Conservation (phyloP, 768 basidiomycete genomes). For the Hemileccinum impolitum region DNA sequence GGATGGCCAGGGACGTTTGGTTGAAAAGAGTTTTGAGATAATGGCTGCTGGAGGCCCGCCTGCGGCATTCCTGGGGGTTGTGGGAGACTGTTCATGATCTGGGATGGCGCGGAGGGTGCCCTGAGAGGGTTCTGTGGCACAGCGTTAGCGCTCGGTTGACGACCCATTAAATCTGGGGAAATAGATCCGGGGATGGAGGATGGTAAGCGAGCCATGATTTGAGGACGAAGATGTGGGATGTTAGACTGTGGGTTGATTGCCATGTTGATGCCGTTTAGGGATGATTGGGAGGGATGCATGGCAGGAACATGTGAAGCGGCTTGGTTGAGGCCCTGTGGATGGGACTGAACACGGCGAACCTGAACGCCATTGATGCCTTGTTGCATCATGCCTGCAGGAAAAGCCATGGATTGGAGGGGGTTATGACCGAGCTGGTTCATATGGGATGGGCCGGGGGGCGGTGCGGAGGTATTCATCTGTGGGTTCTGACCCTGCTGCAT, state of each 20-base stretch:
- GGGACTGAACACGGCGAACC: conserved; percentile 56
- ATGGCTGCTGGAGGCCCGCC: conserved; percentile 25
- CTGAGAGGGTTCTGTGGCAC: conserved; percentile 45
- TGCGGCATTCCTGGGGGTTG: conserved; percentile 35
- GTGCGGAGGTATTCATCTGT: conserved; percentile 32
- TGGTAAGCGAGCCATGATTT: conserved; percentile 33
- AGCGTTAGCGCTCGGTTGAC: conserved; percentile 37
- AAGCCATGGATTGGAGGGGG: conserved; percentile 41
- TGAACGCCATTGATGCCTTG: conserved; percentile 34
- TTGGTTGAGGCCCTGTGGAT: conserved; percentile 47
- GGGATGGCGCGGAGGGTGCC: conserved; percentile 41
- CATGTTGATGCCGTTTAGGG: conserved; percentile 39
- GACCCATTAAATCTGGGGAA: conserved; percentile 42
- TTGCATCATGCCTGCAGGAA: conserved; percentile 42
- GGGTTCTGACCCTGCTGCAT: conserved; percentile 38
- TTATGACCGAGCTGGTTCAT: conserved; percentile 31
- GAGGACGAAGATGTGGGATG: conserved; percentile 40
- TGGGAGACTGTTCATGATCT: conserved; percentile 45
- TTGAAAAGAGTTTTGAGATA: conserved; percentile 32
- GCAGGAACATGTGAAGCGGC: conserved; percentile 32
- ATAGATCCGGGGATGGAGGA: conserved; percentile 35
- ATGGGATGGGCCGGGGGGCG: conserved; percentile 27
- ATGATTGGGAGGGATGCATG: conserved; percentile 36
- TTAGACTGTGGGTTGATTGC: conserved; percentile 42
- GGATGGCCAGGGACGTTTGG: conserved; percentile 23